Percentiles rank a stretch among this genome's conserved stretches.
phyloP scores from a whole-genome alignment of 2,329 filamentous ascomycete genomes.

The Sclerotinia trifoliorum region DNA sequence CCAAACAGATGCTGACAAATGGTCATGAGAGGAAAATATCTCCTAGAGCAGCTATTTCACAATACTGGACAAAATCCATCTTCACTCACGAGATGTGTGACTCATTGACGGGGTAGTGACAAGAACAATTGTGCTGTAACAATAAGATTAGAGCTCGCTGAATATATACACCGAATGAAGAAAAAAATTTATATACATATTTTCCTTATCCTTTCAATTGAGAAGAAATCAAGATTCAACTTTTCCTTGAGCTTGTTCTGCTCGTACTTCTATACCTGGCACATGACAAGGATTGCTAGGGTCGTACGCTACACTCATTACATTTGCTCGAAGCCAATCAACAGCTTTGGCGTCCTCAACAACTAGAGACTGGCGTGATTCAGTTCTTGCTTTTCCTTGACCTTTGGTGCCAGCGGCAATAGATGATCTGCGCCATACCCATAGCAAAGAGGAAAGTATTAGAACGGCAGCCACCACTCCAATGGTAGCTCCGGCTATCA shows the following conservation, averaged over 20 bases:
- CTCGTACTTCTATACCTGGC: neutral
- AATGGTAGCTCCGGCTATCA: constrained; percentile 18
- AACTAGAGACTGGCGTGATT: constrained; percentile 11
- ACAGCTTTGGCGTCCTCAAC: constrained; percentile 1
- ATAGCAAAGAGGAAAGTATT: constrained; percentile 11
- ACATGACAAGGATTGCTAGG: constrained; percentile 11
- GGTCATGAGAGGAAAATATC: rapidly evolving
- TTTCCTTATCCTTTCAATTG: neutral
- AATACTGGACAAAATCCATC: too few relatives aligned
- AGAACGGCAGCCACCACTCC: neutral
- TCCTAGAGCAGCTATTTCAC: neutral
- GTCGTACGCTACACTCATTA: constrained; percentile 13
- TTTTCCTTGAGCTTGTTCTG: neutral
- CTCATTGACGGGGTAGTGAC: neutral
- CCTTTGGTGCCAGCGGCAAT: neutral
- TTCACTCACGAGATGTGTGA: too few relatives aligned
- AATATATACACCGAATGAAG: neutral
- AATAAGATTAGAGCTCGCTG: neutral
- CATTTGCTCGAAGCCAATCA: neutral
- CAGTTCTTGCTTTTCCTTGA: neutral
- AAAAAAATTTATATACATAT: neutral
- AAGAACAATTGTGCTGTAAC: neutral
- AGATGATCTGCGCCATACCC: constrained; percentile 16
- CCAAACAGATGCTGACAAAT: neutral
- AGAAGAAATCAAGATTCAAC: neutral